Evolutionary conservation across 306 rosid genomes (phyloP), one percentile per base, ranked within the genome.

Genomic region (Lupinus albus): DNA sequence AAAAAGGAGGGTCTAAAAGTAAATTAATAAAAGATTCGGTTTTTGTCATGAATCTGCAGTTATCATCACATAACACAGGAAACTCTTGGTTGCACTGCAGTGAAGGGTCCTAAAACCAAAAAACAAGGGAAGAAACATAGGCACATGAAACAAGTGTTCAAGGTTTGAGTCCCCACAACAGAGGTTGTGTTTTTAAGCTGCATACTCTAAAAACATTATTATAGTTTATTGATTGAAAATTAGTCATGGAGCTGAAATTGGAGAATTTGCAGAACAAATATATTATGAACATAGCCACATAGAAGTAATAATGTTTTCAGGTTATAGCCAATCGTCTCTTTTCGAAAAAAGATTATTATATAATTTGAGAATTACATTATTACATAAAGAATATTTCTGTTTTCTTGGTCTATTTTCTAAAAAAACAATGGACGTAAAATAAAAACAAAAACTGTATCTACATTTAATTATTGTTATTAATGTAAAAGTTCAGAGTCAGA

Each of bases 291-390:
- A 85, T 54, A 77, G 54, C 81, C 85, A 67, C 65, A 85, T 54
- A 77, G 54, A 25, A 49, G 64, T 70, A 77, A 78, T 68, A 73
- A 64, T 68, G 80, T 69, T 69, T 68, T 36, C 36, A 15, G 21
- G 48, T 12, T 12, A 30, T 39, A 70, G 79, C 74, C 84, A 87
- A 87, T 87, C 77, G 81, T 87, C 91, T 78, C 73, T 78, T 70
- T 83, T 74, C 73, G 54, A 72, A 4, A 41, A 16, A 13, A 39
- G 17, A 3, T 20, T 65, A 16, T 14, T 30, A 13, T 15, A 64
- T 21, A 63, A 20, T 61, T 58, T 46, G 7, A 36, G 13, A 6
- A 58, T 25, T 36, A 0, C 8, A 8, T 36, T 36, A 36, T 36
- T 7, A 5, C 4, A 3, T 30, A 30, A 0, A 20, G 25, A 20